These are phyloP conservation scores for Verticillium alfalfae DNA, from an alignment of 2,329 filamentous ascomycete species.

Conservation along the genomic window DNA sequence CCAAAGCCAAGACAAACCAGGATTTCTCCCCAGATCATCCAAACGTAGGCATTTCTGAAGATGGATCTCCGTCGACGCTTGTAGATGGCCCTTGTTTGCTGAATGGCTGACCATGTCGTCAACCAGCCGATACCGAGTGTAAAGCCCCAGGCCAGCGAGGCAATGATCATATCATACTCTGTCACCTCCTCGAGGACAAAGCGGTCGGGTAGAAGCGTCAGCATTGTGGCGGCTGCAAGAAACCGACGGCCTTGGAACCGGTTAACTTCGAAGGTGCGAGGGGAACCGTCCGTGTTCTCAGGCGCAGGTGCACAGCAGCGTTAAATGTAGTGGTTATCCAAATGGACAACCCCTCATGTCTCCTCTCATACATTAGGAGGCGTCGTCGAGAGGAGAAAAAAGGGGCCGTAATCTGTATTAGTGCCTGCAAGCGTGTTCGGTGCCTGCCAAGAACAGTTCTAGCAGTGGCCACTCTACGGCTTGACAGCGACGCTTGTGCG, in stretches of 20 bases:
- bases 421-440: not conserved
- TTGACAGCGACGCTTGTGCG: not conserved
- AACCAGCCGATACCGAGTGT: conserved; percentile 31
- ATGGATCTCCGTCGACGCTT: conserved; percentile 20
- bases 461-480: not conserved
- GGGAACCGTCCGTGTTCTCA: not conserved
- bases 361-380: not conserved
- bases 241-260: not conserved
- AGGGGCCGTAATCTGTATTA: not conserved
- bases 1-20: conserved; percentile 26
- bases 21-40: conserved; percentile 41
- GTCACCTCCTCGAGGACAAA: not conserved
- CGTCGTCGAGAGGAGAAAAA: not conserved
- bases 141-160: conserved; percentile 26
- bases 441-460: not conserved
- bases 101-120: conserved; percentile 25
- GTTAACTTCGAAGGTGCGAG: not conserved
- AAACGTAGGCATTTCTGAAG: conserved; percentile 31
- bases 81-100: conserved; percentile 24
- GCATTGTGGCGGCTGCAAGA: not conserved
- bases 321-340: not conserved
- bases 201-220: not conserved
- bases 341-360: not conserved
- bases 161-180: conserved; percentile 4
- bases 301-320: not conserved